Evolutionary conservation across 2,329 filamentous ascomycete species (phyloP).

Genomic region (Alternaria brassicae): DNA sequence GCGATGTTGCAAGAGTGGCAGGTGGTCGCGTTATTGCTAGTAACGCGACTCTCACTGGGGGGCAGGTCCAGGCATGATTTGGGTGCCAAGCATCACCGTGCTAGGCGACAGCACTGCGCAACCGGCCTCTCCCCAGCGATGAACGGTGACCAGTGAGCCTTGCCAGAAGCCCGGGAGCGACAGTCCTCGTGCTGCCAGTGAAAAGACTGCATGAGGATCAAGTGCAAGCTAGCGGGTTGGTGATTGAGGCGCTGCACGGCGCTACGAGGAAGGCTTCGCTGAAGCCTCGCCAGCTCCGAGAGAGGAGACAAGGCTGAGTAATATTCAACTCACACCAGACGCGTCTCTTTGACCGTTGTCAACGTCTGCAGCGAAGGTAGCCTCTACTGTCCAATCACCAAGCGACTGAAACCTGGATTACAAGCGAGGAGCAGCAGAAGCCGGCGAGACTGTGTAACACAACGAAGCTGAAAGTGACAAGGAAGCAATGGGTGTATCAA

Average conservation of each 20-base stretch:
- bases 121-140: not conserved
- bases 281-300: not conserved
- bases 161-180: not conserved
- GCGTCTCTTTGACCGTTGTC: not conserved
- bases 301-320: not conserved
- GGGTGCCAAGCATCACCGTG: constrained; percentile 1
- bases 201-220: not conserved
- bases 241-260: not conserved
- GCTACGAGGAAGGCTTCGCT: not conserved
- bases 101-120: not conserved
- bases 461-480: not conserved
- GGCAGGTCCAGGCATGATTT: not conserved
- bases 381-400: not conserved
- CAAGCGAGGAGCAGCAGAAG: not conserved
- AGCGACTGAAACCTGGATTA: not conserved
- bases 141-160: constrained; percentile 9
- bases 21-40: not conserved
- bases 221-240: not conserved
- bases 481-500: not conserved
- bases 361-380: not conserved
- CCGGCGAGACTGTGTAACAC: not conserved
- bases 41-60: not conserved
- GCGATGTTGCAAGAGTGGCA: not conserved
- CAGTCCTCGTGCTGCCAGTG: not conserved
- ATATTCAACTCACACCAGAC: no score